Evolutionary conservation across 2,329 filamentous ascomycete species (phyloP), one percentile per base, ranked within the genome.

Genomic region (Microdochium trichocladiopsis): DNA sequence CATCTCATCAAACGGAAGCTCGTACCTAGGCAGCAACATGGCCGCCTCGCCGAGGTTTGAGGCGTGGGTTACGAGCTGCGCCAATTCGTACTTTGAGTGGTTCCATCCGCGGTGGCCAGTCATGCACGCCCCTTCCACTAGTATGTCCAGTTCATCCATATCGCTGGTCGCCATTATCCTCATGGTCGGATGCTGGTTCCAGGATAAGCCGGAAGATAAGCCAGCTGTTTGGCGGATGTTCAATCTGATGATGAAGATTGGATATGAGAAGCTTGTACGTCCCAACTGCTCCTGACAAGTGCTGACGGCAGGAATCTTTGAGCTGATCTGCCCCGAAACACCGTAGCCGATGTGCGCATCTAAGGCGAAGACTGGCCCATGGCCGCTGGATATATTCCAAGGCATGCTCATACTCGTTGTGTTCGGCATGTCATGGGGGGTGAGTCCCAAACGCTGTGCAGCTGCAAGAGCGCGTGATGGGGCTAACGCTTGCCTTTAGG

Each of bases 71-170:
- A 60, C 51, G 16, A 58, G 58, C 25, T 60, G 57, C 3, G 31
- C 50, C 9, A 58, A 67, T 6, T 58, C 64, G 0, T 78, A 73
- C 33, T 65, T 76, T n/a, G 59, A 60, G 0, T 54, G 63, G 0
- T 72, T 75, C 25, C 72, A 75, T 52, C 62, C 71, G 25, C 63
- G 64, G 1, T 75, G 72, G 63, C 69, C 73, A 5, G 58, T 73
- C 2, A 56, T 76, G 3, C 71, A 73, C 54, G 62, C 60, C 0
- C 70, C 72, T 1, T 58, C 63, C 0, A 68, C 68, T 49, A 64
- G 62, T 36, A 62, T 57, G 23, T 63, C 68, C 28, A 61, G 53
- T 14, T 62, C 62, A 22, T 59, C 67, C 2, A 50, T 63, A 2
- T 21, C 60, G 3, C 18, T 69, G 2, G 50, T 63, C 0, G 60